A percentile compares a stretch with the other conserved stretches of the same genome.
Evolutionary conservation across 208 protist genomes (phyloP).

Genomic region (Trypanosoma grayi): DNA sequence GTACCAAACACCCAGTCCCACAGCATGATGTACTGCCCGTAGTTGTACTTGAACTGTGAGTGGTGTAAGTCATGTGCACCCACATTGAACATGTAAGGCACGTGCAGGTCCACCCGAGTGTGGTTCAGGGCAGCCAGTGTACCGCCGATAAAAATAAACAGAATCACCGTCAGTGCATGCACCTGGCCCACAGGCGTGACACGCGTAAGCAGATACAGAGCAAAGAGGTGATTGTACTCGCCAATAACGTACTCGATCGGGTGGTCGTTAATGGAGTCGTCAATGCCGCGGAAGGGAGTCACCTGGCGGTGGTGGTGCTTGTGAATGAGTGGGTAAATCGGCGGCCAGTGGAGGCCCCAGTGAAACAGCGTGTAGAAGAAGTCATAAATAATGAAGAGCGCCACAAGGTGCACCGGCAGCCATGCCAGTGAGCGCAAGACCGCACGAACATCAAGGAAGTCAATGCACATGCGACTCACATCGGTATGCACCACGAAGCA

Average conservation of each 20-base stretch:
- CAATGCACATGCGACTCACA: conserved; percentile 39
- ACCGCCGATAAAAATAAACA: conserved; percentile 84
- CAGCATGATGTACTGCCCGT: conserved; percentile 92
- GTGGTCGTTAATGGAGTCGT: conserved; percentile 90
- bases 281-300: conserved; percentile 86
- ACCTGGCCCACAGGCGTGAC: conserved; percentile 52
- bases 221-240: conserved; percentile 86
- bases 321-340: conserved; percentile 83
- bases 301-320: conserved; percentile 92
- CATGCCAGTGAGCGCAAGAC: conserved; percentile 37
- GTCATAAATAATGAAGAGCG: conserved; percentile 86
- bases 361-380: conserved; percentile 91
- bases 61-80: conserved; percentile 90
- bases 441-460: conserved; percentile 29
- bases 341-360: conserved; percentile 81
- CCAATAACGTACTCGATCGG: conserved; percentile 89
- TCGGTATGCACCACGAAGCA: conserved; percentile 42
- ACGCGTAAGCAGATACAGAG: conserved; percentile 70
- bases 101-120: conserved; percentile 80
- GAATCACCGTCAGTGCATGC: conserved; percentile 50
- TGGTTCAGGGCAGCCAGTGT: conserved; percentile 88
- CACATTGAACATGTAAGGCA: conserved; percentile 85
- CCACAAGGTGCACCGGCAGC: conserved; percentile 54
- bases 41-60: conserved; percentile 83
- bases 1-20: conserved; percentile 91